phyloP scores from a whole-genome alignment of 177 flowering plant genomes.

The Vitis hybrid region DNA sequence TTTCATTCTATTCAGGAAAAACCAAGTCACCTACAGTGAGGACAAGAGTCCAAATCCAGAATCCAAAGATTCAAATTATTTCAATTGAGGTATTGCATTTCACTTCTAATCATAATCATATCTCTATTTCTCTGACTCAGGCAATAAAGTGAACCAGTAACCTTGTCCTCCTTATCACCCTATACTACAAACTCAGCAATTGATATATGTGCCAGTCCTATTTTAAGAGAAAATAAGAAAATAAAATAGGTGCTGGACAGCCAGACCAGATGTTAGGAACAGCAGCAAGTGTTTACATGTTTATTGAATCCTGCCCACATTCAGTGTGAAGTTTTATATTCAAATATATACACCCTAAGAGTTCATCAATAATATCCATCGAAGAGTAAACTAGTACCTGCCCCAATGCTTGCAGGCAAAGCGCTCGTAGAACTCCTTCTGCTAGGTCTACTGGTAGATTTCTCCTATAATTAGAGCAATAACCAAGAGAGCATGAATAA shows the following conservation, averaged over 20 bases:
- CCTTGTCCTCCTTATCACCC: background rate
- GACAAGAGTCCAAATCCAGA: background rate
- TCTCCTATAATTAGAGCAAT: conserved; percentile 48
- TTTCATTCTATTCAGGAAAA: too few relatives aligned
- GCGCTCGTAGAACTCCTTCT: conserved; percentile 82
- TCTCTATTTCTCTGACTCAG: background rate
- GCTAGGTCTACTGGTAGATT: conserved; percentile 81
- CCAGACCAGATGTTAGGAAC: too few relatives aligned
- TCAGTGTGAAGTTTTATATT: background rate
- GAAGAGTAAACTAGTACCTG: conserved; percentile 54
- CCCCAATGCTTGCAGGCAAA: conserved; percentile 89
- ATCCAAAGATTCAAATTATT: background rate
- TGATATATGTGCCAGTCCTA: background rate
- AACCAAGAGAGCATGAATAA: conserved; percentile 2
- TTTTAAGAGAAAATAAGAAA: background rate
- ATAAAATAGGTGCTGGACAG: background rate
- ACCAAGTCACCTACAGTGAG: background rate
- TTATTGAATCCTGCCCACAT: too few relatives aligned
- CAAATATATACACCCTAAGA: background rate
- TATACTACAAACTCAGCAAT: background rate
- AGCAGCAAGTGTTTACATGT: too few relatives aligned
- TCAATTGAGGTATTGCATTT: background rate
- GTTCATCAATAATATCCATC: background rate
- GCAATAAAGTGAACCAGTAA: background rate
- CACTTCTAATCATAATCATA: background rate